Base-by-base conservation (phyloP, 768 basidiomycete genomes). In the Butyriboletus loyo region DNA sequence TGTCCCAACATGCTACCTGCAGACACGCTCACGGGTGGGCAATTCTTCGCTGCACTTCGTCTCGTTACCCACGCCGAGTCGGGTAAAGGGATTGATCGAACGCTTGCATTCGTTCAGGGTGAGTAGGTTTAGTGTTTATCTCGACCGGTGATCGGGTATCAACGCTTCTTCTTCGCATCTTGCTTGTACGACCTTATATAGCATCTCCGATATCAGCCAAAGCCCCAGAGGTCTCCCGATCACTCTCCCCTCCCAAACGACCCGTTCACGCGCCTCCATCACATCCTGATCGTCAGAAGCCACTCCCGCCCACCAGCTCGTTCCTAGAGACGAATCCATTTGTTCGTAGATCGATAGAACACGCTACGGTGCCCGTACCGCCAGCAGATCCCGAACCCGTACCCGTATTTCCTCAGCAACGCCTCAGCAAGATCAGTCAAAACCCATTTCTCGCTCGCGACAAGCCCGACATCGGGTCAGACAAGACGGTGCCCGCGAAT, bases 51-150 rank as follows among this genome's bases (percentile, higher is more conserved):
- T 8, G 83, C 79, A 0, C 71, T 89, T 22, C 72, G 89, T 36
- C 79, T 92, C 3, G 78, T 86, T 1, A 66, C 80, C 7, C 88
- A 91, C 49, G 79, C 74, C 32, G 76, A 81, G 60, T 61, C 61
- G n/a, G 87, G 87, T 11, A 81, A 79, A 52, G 76, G 80, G 8
- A 67, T 87, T 2, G 87, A 91, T 53, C 72, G 82, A 39, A 73
- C 74, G 7, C 76, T 91, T 27, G 87, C 85, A 0, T 92, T 92
- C 57, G 77, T 86, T 1, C 89, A 92, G 75, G 84, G 89, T 88
- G 58, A 53, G 80, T 49, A 7, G 7, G 3, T 40, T 28, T 34
- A n/a, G 17, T 21, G 30, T 53, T 24, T 27, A 4, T 21, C 17
- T 22, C 28, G 24, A 13, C 19, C 39, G 32, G 31, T 49, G 42